Evolutionary conservation across 305 asterid genomes (phyloP).

Genomic region (Fraxinus baroniana): DNA sequence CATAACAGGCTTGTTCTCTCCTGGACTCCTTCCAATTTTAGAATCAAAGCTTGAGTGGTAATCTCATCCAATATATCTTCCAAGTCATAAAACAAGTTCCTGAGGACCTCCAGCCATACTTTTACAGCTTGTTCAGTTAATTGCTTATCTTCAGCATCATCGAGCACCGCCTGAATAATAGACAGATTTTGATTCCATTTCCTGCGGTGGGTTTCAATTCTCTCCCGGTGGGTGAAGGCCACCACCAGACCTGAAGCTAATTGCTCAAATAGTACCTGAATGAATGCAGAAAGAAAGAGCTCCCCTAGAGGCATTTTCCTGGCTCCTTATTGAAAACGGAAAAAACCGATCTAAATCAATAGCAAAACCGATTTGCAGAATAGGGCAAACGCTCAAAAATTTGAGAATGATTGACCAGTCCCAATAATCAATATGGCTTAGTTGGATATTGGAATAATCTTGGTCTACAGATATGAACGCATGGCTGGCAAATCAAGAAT

Average conservation of each 20-base stretch:
- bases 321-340: conserved; percentile 12
- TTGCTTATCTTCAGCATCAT: conserved; percentile 64
- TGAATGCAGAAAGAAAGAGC: conserved; percentile 51
- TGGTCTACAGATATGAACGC: not conserved
- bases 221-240: conserved; percentile 51
- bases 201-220: conserved; percentile 37
- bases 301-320: conserved; percentile 49
- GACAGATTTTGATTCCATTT: conserved; percentile 27
- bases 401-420: not conserved
- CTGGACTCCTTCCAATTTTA: conserved; percentile 28
- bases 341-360: not conserved
- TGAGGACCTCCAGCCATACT: conserved; percentile 53
- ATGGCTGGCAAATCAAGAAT: not conserved
- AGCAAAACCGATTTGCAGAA: conserved; percentile 1
- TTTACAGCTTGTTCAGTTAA: conserved; percentile 32
- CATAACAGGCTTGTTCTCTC: conserved; percentile 27
- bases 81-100: conserved; percentile 56
- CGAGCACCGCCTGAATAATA: conserved; percentile 42
- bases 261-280: conserved; percentile 45
- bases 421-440: not conserved
- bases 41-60: conserved; percentile 38
- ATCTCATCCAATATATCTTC: conserved; percentile 66
- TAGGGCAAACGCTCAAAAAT: not conserved
- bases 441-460: not conserved
- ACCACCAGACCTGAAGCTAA: conserved; percentile 34